phyloP scores from a whole-genome alignment of 345 rosid species.

The Sapria himalayana region DNA sequence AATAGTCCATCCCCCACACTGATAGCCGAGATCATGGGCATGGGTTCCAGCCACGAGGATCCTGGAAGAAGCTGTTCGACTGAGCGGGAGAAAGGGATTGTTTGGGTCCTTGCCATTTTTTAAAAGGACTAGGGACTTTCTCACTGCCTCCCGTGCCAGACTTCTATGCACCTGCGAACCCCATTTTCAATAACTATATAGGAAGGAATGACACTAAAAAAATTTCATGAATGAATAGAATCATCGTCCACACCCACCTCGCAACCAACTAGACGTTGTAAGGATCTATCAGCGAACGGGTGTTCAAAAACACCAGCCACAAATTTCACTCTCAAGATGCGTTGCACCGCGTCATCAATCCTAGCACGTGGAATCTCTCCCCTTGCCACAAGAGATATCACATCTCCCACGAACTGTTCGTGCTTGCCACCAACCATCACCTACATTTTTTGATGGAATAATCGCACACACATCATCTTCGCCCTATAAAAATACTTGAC shows the following conservation, averaged over 20 bases:
- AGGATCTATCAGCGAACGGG: constrained; percentile 51
- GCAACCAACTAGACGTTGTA: constrained; percentile 57
- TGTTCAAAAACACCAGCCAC: constrained; percentile 59
- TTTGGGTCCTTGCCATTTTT: constrained; percentile 48
- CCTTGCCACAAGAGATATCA: constrained; percentile 35
- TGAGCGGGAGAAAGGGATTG: constrained; percentile 46
- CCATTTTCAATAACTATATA: constrained; percentile 4
- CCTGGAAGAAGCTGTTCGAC: constrained; percentile 35
- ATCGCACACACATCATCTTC: too few relatives aligned
- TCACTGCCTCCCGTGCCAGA: constrained; percentile 66
- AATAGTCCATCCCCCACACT: constrained; percentile 89
- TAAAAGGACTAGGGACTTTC: constrained; percentile 63
- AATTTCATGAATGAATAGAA: not conserved
- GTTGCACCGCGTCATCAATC: constrained; percentile 59
- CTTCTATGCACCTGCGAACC: constrained; percentile 53
- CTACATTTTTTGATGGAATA: constrained; percentile 30
- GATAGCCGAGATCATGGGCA: constrained; percentile 76
- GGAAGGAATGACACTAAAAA: not conserved
- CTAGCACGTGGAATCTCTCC: constrained; percentile 54
- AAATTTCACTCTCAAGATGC: constrained; percentile 77
- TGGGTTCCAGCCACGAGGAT: constrained; percentile 65
- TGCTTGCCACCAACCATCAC: constrained; percentile 62
- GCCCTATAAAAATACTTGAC: too few relatives aligned
- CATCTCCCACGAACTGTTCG: constrained; percentile 27
- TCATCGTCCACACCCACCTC: constrained; percentile 16